Base-by-base conservation (phyloP, 805 yeast genomes). In the Isabelozyma gotoi region DNA sequence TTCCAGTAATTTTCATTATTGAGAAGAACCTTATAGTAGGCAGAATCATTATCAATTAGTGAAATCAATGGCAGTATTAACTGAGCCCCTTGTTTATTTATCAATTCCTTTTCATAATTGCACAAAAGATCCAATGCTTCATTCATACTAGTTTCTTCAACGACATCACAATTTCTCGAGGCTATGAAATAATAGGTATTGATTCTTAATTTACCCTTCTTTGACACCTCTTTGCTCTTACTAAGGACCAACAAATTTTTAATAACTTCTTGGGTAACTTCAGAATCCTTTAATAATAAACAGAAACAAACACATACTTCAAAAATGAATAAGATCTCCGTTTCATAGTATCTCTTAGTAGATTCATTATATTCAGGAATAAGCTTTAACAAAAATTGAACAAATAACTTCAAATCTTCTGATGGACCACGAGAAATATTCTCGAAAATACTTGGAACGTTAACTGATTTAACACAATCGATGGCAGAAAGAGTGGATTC, bases 401-500 rank as follows among this genome's bases (percentile, higher is more conserved):
- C 50, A 40, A 71, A 64, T 7, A 38, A 61, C 57, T 45, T 60
- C 48, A 76, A 60, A 48, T 74, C 72, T 2, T 56, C 63, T 2
- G 59, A 19, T 20, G 55, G 58, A 60, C 70, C 43, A 52, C 50
- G 57, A 50, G 78, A 68, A 7, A 82, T 71, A 16, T 73, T 73
- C 38, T 74, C 76, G 46, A 89, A 75, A 1, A 89, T 67, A 1
- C 72, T 69, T 3, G 76, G 62, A 4, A 90, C 67, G 39, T 78
- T 77, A 48, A 94, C 81, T 0, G 92, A 80, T 41, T 79, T 79
- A 40, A 92, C 74, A 59, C 97, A 92, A 51, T 91, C 96, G 35
- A 85, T 67, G 0, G 97, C 86, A 4, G 89, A 83, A 11, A 85
- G 62, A 0, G 98, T 88, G 4, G 88, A 78, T 49, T 90, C 96